A percentile compares a stretch with the other conserved stretches of the same genome.
Evolutionary conservation across 169 alveolate genomes (phyloP).

Genomic region (Eimeria praecox): DNA sequence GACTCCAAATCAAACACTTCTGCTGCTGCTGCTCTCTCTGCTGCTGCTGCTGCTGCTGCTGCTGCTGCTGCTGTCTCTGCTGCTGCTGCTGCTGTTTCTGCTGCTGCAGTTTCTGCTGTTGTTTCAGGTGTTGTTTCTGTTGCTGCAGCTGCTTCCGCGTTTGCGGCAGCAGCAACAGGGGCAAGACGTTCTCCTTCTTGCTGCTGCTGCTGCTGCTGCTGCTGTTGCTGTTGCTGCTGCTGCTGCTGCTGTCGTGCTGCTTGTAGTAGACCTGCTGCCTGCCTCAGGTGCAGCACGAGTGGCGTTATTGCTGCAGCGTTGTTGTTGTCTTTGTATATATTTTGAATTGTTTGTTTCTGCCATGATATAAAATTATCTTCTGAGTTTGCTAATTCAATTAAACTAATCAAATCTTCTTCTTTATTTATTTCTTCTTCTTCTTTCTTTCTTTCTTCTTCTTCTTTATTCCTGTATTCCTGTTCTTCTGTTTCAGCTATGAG

Average conservation of each 20-base stretch:
- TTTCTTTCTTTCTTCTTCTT: background rate
- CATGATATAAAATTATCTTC: background rate
- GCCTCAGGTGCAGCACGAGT: background rate
- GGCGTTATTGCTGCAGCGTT: background rate
- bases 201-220: background rate
- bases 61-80: background rate
- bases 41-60: slow-evolving; percentile 33
- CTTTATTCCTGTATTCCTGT: background rate
- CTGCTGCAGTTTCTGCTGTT: background rate
- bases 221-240: background rate
- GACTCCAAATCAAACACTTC: too few relatives aligned
- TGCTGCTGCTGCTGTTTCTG: background rate
- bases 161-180: background rate
- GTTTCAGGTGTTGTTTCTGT: background rate
- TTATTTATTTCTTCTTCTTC: background rate
- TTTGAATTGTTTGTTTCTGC: background rate
- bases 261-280: background rate
- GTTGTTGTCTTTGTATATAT: background rate
- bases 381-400: background rate
- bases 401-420: background rate
- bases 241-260: background rate
- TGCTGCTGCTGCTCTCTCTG: background rate
- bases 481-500: background rate
- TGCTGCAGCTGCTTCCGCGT: background rate
- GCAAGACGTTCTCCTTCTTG: background rate